Base-by-base conservation (phyloP, 371 early-diverging fungal species). In the Conidiobolus incongruus region DNA sequence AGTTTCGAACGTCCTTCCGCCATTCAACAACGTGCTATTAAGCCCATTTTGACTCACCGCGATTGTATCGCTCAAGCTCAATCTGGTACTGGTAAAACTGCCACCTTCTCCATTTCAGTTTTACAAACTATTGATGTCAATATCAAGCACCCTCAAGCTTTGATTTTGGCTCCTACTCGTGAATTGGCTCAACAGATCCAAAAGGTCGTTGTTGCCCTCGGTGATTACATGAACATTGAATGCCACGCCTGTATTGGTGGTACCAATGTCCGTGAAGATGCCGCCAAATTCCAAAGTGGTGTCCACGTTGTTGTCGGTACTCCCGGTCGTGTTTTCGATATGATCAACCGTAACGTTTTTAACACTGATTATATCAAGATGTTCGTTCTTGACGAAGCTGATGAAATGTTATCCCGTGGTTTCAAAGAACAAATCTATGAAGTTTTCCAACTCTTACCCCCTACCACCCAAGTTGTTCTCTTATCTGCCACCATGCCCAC, bases 1-100 rank as follows among this genome's bases (percentile, higher is more conserved):
- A 60, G 69, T 46, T 75, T 72, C 58, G 89, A 88, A 59, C 73
- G 75, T 48, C 98, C 98, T 20, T 93, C 94, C 15, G 87, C 93
- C 42, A 96, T 98, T 57, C 98, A 98, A 66, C 88, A 92, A 66
- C 72, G 92, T 60, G 96, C 97, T 26, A 98, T 98, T 55, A 62
- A 74, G 43, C 92, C 93, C 44, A 82, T 98, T 52, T 69, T 88
- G 46, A 77, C 70, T 50, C 89, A 85, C 34, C 75, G 78, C 47
- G 96, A 98, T 66, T 93, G 96, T 42, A 94, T 95, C 57, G 96
- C 97, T 38, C 99, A 98, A 68, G 98, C 98, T 29, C 98, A 98
- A 68, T 95, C 98, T 46, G 99, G 99, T 63, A 99, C 99, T 52
- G 99, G 99, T 68, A 99, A 99, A 72, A 99, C 99, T 1, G 99